A percentile compares a stretch with the other conserved stretches of the same genome.
phyloP scores from a whole-genome alignment of 495 filamentous ascomycete genomes.

The Lichina pygmaea region DNA sequence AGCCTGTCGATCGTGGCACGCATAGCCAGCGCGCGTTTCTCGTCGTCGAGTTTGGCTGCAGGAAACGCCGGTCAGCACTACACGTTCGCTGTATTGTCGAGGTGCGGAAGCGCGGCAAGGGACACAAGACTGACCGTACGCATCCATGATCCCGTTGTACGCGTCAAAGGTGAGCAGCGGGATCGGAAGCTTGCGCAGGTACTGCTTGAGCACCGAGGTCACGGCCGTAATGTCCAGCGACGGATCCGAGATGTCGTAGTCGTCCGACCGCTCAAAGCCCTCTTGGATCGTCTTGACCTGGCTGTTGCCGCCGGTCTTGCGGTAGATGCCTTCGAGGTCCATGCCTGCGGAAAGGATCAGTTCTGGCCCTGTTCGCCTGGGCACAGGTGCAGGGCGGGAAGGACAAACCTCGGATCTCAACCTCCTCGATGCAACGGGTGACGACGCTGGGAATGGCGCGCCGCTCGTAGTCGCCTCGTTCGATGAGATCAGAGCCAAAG shows the following conservation, averaged over 20 bases:
- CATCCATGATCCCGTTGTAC: constrained; percentile 73
- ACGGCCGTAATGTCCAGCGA: constrained; percentile 90
- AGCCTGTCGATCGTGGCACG: constrained; percentile 45
- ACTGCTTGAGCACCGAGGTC: constrained; percentile 87
- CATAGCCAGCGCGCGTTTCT: constrained; percentile 38
- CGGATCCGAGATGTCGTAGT: constrained; percentile 79
- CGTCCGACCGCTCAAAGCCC: constrained; percentile 62
- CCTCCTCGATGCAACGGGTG: constrained; percentile 87
- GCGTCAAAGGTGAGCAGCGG: constrained; percentile 82
- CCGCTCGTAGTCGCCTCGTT: constrained; percentile 69
- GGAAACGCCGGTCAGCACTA: constrained; percentile 1
- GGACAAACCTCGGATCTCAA: constrained; percentile 49
- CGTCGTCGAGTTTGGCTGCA: constrained; percentile 23
- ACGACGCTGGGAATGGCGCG: constrained; percentile 75
- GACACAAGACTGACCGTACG: constrained; percentile 22
- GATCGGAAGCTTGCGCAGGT: constrained; percentile 79
- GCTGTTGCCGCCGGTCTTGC: constrained; percentile 77
- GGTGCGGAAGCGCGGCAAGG: neutral
- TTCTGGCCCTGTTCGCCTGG: neutral
- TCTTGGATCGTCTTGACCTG: constrained; percentile 70
- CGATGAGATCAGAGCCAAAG: constrained; percentile 75
- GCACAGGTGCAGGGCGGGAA: neutral
- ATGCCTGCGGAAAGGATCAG: constrained; percentile 31
- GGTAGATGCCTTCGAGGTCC: constrained; percentile 95
- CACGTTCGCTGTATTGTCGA: neutral